Conservation (phyloP, 257 asterid genomes). For the Buddleja alternifolia region DNA sequence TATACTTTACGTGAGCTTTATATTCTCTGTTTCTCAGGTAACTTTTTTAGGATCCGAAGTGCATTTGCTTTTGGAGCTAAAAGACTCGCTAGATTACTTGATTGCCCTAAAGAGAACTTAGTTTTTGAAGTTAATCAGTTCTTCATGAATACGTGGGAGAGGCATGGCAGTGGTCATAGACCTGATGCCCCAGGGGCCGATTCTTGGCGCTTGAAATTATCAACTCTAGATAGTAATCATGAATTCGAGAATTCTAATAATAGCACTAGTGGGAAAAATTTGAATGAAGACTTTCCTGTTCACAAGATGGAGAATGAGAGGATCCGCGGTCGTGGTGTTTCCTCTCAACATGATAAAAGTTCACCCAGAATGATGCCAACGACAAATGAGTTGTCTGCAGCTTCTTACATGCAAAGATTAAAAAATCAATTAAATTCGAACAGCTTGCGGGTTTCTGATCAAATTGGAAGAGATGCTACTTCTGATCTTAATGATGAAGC, state of each 20-base stretch:
- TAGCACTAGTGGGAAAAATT: slow-evolving; percentile 38
- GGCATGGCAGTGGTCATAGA: slow-evolving; percentile 92
- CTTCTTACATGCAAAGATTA: slow-evolving; percentile 50
- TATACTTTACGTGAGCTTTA: slow-evolving; percentile 2
- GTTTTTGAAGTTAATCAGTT: slow-evolving; percentile 81
- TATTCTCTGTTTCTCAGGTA: slow-evolving; percentile 58
- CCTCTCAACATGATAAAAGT: slow-evolving; percentile 44
- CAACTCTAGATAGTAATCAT: slow-evolving; percentile 45
- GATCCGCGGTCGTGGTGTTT: slow-evolving; percentile 34
- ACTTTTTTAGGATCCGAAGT: slow-evolving; percentile 91
- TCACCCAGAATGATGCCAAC: slow-evolving; percentile 44
- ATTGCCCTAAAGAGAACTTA: slow-evolving; percentile 73
- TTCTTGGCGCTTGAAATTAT: slow-evolving; percentile 41
- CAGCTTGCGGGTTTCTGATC: slow-evolving; percentile 48
- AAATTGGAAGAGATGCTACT: slow-evolving; percentile 41
- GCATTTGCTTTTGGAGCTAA: slow-evolving; percentile 98
- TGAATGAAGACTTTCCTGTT: slow-evolving; percentile 41
- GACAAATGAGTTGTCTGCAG: slow-evolving; percentile 41
- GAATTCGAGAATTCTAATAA: slow-evolving; percentile 48
- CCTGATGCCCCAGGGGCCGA: slow-evolving; percentile 83
- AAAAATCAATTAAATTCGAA: slow-evolving; percentile 47
- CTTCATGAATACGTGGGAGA: slow-evolving; percentile 93
- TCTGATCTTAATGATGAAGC: slow-evolving; percentile 52
- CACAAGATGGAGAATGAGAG: slow-evolving; percentile 41
- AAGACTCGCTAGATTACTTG: slow-evolving; percentile 79